These are phyloP conservation scores for Pyricularia sp. DNA, from an alignment of 2,329 filamentous ascomycete species.

Conservation along the genomic window DNA sequence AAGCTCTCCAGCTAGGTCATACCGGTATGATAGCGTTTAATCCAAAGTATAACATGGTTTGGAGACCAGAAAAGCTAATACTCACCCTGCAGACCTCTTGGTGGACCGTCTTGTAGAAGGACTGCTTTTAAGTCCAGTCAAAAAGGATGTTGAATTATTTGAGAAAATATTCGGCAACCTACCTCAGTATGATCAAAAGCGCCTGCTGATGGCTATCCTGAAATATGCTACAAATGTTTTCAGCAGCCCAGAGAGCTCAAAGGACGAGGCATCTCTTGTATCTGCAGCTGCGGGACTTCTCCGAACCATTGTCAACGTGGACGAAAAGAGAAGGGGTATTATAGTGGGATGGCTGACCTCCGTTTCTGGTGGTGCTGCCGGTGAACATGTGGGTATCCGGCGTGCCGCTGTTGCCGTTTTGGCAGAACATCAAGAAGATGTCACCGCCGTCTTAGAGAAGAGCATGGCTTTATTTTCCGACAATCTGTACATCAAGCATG, in stretches of 20 bases:
- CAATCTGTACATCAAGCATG: constrained; percentile 76
- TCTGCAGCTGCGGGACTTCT: constrained; percentile 52
- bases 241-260: not conserved
- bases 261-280: constrained; percentile 24
- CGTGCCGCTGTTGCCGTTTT: constrained; percentile 55
- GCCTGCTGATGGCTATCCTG: constrained; percentile 16
- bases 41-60: not conserved
- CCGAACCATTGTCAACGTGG: constrained; percentile 33
- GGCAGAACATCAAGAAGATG: constrained; percentile 36
- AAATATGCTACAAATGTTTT: not conserved
- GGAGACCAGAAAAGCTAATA: not conserved
- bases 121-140: constrained; percentile 19
- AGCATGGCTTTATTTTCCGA: constrained; percentile 71
- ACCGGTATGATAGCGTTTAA: constrained; percentile 38
- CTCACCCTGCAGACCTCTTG: constrained; percentile 26
- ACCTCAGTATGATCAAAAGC: constrained; percentile 31
- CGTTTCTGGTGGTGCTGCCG: constrained; percentile 54
- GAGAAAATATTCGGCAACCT: constrained; percentile 23
- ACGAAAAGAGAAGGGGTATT: constrained; percentile 38
- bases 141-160: constrained; percentile 14
- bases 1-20: constrained; percentile 64
- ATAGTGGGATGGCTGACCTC: constrained; percentile 57
- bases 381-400: constrained; percentile 54
- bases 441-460: constrained; percentile 55
- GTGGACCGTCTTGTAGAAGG: constrained; percentile 24